phyloP scores from a whole-genome alignment of 257 asterid species.

The Rubia yunnanensis region DNA sequence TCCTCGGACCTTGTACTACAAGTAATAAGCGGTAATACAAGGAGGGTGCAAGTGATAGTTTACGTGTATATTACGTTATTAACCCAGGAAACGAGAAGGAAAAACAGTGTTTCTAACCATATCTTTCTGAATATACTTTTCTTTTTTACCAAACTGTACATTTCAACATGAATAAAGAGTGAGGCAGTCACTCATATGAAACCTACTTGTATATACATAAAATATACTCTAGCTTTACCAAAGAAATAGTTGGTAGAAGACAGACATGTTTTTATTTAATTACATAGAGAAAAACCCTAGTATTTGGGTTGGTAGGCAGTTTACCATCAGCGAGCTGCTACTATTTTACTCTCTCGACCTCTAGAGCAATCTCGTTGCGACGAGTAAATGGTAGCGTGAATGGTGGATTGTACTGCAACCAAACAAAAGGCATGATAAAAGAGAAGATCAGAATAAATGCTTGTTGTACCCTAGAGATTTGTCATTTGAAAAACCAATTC shows the following conservation, averaged over 20 bases:
- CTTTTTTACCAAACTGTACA: background rate
- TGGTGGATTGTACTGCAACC: slow-evolving; percentile 87
- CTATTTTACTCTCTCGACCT: slow-evolving; percentile 56
- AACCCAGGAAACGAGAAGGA: too few species aligned
- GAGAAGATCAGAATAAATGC: slow-evolving; percentile 1
- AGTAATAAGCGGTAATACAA: background rate
- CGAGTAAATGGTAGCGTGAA: slow-evolving; percentile 79
- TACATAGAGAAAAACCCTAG: background rate
- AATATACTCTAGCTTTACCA: too few species aligned
- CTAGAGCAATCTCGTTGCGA: slow-evolving; percentile 87
- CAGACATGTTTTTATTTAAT: background rate
- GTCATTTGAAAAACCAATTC: background rate
- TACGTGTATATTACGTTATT: too few species aligned
- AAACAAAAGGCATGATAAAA: slow-evolving; percentile 4
- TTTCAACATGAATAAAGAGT: background rate
- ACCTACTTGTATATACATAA: background rate
- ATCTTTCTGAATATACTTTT: too few species aligned
- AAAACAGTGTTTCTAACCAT: background rate
- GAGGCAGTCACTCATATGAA: background rate
- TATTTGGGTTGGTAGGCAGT: background rate
- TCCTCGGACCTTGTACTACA: background rate
- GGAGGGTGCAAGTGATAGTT: background rate
- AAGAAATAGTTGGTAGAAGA: background rate
- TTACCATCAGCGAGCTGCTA: slow-evolving; percentile 26
- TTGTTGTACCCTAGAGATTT: background rate